phyloP scores from a whole-genome alignment of 495 filamentous ascomycete genomes.

The Cercophora sp. region DNA sequence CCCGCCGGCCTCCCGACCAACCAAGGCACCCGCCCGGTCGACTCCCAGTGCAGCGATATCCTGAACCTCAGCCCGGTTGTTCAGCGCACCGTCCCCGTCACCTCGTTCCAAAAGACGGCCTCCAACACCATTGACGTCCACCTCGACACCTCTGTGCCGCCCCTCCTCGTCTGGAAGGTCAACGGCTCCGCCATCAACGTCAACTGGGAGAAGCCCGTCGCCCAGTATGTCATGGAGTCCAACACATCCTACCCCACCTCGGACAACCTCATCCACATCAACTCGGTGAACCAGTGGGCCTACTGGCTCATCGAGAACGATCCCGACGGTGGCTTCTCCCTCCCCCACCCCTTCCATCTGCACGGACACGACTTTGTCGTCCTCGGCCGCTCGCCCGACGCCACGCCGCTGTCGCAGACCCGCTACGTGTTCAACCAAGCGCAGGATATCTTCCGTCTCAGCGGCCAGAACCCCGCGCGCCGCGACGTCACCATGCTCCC shows the following conservation, averaged over 20 bases:
- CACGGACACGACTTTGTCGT: constrained; percentile 59
- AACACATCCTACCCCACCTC: constrained; percentile 33
- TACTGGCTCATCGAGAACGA: constrained; percentile 52
- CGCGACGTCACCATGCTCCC: constrained; percentile 57
- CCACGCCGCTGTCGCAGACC: constrained; percentile 8
- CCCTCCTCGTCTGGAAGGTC: constrained; percentile 39
- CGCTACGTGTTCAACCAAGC: constrained; percentile 33
- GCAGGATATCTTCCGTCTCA: constrained; percentile 26
- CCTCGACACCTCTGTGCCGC: constrained; percentile 17
- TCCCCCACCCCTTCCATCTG: constrained; percentile 47
- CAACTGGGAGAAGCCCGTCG: constrained; percentile 40
- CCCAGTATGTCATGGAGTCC: constrained; percentile 33
- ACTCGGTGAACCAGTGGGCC: constrained; percentile 40
- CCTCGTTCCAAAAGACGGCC: constrained; percentile 20
- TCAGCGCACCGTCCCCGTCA: constrained; percentile 21
- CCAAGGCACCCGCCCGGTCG: constrained; percentile 21
- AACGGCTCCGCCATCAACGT: constrained; percentile 38
- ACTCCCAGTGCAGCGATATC: constrained; percentile 30
- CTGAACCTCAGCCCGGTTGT: constrained; percentile 31
- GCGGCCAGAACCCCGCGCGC: constrained; percentile 49
- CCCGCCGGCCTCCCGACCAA: constrained; percentile 26
- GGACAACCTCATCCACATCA: constrained; percentile 37
- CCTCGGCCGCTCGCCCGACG: constrained; percentile 37
- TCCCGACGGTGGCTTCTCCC: constrained; percentile 32
- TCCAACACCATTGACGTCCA: constrained; percentile 28